Evolutionary conservation across 2,329 filamentous ascomycete genomes (phyloP), one percentile per base, ranked within the genome.

Genomic region (Grosmannia penicillata): DNA sequence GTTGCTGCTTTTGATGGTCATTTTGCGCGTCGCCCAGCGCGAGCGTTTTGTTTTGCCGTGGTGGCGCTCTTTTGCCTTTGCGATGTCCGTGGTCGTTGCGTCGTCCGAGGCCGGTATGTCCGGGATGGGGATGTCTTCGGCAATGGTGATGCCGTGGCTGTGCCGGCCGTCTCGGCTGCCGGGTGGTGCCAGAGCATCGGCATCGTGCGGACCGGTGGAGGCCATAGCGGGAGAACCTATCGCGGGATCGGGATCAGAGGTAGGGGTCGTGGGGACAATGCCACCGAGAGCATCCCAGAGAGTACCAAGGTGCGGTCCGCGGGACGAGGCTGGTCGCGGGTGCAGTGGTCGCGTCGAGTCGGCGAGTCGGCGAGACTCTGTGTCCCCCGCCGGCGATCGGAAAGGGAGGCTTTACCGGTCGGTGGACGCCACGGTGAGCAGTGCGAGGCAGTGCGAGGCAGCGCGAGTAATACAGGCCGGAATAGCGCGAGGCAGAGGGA

Each of bases 11-110:
- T 77, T 72, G 51, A 82, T 75, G 13, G 78, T 77, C 57, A 82
- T 74, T 56, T 85, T 83, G 53, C 87, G 83, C n/a, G 91, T 96
- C 15, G 91, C 89, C 91, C 91, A 96, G 75, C 91, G 72, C 58
- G 91, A 78, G 54, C 87, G 72, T 55, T 89, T 85, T 18, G 78
- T 80, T 40, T 55, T 49, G n/a, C n/a, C n/a, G n/a, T n/a, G 36
- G 36, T 17, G 2, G 29, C 25, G 2, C 36, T 24, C 21, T 42
- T 32, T 23, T 40, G n/a, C n/a, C n/a, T n/a, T n/a, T n/a, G n/a
- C n/a, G n/a, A n/a, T n/a, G n/a, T n/a, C n/a, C n/a, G n/a, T n/a
- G n/a, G n/a, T n/a, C n/a, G n/a, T n/a, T n/a, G n/a, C n/a, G n/a
- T n/a, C n/a, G n/a, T n/a, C n/a, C n/a, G n/a, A n/a, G n/a, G n/a